A percentile compares a stretch with the other conserved stretches of the same genome.
These are phyloP conservation scores for Pyrus hybrid DNA, from an alignment of 331 rosid genomes.

Conservation along the genomic window DNA sequence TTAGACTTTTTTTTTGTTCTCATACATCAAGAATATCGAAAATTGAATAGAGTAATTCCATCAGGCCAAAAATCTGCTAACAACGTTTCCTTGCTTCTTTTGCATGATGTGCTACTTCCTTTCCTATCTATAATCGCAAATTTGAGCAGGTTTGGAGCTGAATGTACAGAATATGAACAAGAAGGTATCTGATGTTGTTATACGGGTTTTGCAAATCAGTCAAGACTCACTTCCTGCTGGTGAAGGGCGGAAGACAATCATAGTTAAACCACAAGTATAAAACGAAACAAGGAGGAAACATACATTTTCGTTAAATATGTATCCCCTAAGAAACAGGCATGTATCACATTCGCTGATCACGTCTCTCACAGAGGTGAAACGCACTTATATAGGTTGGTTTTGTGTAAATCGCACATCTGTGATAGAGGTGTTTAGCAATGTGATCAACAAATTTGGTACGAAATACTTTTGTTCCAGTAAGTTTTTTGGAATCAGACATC, in stretches of 20 bases:
- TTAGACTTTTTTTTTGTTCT: not conserved
- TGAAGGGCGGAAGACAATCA: not conserved
- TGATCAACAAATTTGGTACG: not conserved
- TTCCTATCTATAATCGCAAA: not conserved
- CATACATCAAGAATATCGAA: not conserved
- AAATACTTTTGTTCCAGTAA: not conserved
- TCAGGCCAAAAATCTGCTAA: not conserved
- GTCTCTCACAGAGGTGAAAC: not conserved
- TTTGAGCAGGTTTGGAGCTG: slow-evolving; percentile 2
- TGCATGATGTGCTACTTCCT: not conserved
- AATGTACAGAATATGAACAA: not conserved
- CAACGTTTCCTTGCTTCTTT: not conserved
- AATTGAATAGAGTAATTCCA: not conserved
- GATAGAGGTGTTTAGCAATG: not conserved
- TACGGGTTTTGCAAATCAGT: not conserved
- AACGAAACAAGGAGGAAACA: not conserved
- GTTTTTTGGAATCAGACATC: not conserved
- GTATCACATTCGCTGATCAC: not conserved
- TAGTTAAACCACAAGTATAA: slow-evolving; percentile 3
- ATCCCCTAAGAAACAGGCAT: not conserved
- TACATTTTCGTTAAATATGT: not conserved
- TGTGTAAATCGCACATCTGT: not conserved
- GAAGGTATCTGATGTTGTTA: not conserved
- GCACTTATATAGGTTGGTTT: not conserved
- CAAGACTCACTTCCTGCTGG: not conserved